Base-by-base conservation (phyloP, 225 moss, liverwort and hornwort species). In the Lunularia cruciata region DNA sequence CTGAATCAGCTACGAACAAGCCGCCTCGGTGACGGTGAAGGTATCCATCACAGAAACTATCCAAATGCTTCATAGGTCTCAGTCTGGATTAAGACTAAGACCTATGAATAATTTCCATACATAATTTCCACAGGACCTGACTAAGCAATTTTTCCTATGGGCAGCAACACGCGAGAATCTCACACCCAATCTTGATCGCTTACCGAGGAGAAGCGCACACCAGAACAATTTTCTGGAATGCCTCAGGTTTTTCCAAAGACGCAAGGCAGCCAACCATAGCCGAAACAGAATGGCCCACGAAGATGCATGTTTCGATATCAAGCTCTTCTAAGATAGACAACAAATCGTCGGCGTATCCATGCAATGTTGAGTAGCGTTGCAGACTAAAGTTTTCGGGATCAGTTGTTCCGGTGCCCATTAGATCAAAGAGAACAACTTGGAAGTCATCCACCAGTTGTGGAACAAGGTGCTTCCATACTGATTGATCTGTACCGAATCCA, bases 211-310 rank as follows among this genome's bases (percentile, higher is more conserved):
- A 84, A 19, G 72, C 72, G 28, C 74, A 69, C n/a, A 84, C 12
- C 34, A 80, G 61, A 23, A 85, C 52, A 12, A 82, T 66, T 64
- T 71, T 81, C 53, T 67, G 73, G 57, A 65, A 70, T 28, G 58
- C 43, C 27, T 65, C 60, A 34, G 78, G 80, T 11, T 78, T 73
- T 73, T 84, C 87, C 62, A 83, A 71, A 64, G 84, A 84, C 63
- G 92, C 84, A 62, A 77, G 37, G 18, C 81, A 84, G 11, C 74
- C 84, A 40, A 84, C 75, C 84, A 84, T 84, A 12, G 71, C 80
- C 14, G 84, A 81, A 4, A 80, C 60, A 28, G 84, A 84, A 45
- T 84, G 84, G 2, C 84, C 72, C 15, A 75, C 73, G 65, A 30
- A 76, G 42, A 78, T 69, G 54, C 74, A 77, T n/a, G 56, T 67